Conservation (phyloP, 352 stramenopile genomes). For the Phytophthora cactorum region DNA sequence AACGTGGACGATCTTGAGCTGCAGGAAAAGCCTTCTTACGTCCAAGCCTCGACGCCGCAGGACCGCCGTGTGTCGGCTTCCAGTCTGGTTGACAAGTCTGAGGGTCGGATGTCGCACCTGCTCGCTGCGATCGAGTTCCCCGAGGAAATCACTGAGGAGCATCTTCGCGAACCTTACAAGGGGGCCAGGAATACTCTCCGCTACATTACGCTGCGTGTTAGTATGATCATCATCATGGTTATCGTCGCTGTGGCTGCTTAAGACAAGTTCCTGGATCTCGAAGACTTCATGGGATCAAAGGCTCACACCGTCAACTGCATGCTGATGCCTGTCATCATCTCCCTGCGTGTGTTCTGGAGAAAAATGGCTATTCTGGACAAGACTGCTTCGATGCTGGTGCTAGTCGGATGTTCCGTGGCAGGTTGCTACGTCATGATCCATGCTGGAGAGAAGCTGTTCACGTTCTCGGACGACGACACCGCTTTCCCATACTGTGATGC, state of each 20-base stretch:
- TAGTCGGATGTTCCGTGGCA: constrained; percentile 44
- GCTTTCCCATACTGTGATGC: constrained; percentile 21
- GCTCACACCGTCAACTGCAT: constrained; percentile 59
- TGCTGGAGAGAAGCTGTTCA: constrained; percentile 49
- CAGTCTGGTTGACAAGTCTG: constrained; percentile 19
- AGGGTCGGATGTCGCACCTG: constrained; percentile 23
- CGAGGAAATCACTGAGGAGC: constrained; percentile 24
- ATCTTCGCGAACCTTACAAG: constrained; percentile 40
- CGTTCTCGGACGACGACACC: constrained; percentile 17
- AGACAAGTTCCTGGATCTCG: constrained; percentile 26
- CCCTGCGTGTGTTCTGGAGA: constrained; percentile 49
- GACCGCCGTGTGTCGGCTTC: constrained; percentile 12
- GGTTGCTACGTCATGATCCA: constrained; percentile 56
- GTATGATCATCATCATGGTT: constrained; percentile 24
- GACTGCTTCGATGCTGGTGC: constrained; percentile 36
- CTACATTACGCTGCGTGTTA: constrained; percentile 34
- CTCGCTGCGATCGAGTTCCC: constrained; percentile 16
- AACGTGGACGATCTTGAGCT: constrained; percentile 17
- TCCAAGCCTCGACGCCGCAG: constrained; percentile 5
- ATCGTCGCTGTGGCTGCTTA: constrained; percentile 15
- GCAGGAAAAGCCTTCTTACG: constrained; percentile 22
- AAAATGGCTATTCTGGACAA: constrained; percentile 55
- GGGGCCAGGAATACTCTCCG: constrained; percentile 39
- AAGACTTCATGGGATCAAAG: constrained; percentile 52
- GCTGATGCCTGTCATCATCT: constrained; percentile 52